Base-by-base conservation (phyloP, 2,329 filamentous ascomycete species). In the Microsporum canis region DNA sequence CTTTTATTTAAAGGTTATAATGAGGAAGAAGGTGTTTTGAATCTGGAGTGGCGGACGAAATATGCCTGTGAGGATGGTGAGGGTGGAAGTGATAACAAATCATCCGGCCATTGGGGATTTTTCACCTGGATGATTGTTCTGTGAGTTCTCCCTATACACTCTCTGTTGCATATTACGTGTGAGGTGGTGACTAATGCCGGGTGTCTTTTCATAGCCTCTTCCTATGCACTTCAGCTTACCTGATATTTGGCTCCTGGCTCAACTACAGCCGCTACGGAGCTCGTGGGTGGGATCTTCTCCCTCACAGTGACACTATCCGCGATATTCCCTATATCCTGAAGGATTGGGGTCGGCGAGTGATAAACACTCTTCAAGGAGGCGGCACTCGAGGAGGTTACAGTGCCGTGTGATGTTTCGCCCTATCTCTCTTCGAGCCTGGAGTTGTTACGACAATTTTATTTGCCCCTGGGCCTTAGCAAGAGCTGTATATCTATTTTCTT, bases 211-310 rank as follows among this genome's bases (percentile, higher is more conserved):
- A 23, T 66, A 96, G 91, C 67, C 77, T 87, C 63, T 99, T 99
- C 82, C 81, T 97, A 64, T 84, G 84, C 53, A 87, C 85, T 45
- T 90, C 94, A 1, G 79, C 91, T 29, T 99, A 97, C 77, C 86
- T 99, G 66, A 96, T 97, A 73, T 97, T 97, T 71, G 91, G 92
- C 65, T 95, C 91, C 23, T 99, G 94, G 94, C 85, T 97, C 73
- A 97, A 97, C 79, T 97, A 97, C 81, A 96, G 91, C 78, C 88
- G 91, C 64, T 96, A 96, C 75, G 92, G 92, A 56, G 91, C 92
- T 59, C 83, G 92, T 51, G 94, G 94, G 61, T 97, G 91, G 91
- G 94, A 97, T 70, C 81, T 96, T 17, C 80, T 97, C 17, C 94
- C 94, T 12, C 92, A 97, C 72, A 88, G 88, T 66, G 94, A 99